These are phyloP conservation scores for Psilocybe cyanescens DNA, from an alignment of 768 basidiomycete species.

Conservation along the genomic window DNA sequence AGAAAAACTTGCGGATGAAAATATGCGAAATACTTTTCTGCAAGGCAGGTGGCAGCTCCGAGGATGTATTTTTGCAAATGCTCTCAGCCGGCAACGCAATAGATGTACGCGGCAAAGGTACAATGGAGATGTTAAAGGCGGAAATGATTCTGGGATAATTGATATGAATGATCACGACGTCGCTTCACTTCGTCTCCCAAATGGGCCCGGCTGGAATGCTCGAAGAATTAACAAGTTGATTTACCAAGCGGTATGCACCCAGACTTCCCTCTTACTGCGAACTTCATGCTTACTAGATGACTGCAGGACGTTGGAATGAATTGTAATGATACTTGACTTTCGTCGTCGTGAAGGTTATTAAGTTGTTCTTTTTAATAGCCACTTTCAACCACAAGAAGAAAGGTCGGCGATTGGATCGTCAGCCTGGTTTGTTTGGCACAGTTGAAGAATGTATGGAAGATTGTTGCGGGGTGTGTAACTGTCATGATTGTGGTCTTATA, in stretches of 20 bases:
- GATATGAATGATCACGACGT: slow-evolving; percentile 66
- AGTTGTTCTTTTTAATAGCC: slow-evolving; percentile 32
- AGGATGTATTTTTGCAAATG: slow-evolving; percentile 3
- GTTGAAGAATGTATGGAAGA: too few relatives aligned
- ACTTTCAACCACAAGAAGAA: slow-evolving; percentile 70
- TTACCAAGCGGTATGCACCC: too few relatives aligned
- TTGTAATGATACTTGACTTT: slow-evolving; percentile 31
- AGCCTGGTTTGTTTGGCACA: slow-evolving; percentile 66
- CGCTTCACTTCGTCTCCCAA: slow-evolving; percentile 58
- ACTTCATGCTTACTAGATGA: neutral
- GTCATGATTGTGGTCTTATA: too few relatives aligned
- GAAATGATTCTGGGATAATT: slow-evolving; percentile 29
- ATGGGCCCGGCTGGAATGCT: slow-evolving; percentile 65
- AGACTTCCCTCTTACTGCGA: too few relatives aligned
- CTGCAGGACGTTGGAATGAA: slow-evolving; percentile 61
- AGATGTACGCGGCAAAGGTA: slow-evolving; percentile 41
- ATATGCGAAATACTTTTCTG: too few relatives aligned
- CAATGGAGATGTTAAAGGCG: slow-evolving; percentile 61
- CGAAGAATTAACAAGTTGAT: slow-evolving; percentile 44
- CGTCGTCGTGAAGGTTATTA: neutral
- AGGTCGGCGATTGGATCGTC: slow-evolving; percentile 59
- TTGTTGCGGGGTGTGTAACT: too few relatives aligned
- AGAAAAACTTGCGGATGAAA: slow-evolving; percentile 47
- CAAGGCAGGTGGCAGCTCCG: too few relatives aligned
- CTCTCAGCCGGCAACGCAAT: slow-evolving; percentile 28